A percentile compares a stretch with the other conserved stretches of the same genome.
These are phyloP conservation scores for Tremella yokohamensis DNA, from an alignment of 768 basidiomycete species.

Conservation along the genomic window DNA sequence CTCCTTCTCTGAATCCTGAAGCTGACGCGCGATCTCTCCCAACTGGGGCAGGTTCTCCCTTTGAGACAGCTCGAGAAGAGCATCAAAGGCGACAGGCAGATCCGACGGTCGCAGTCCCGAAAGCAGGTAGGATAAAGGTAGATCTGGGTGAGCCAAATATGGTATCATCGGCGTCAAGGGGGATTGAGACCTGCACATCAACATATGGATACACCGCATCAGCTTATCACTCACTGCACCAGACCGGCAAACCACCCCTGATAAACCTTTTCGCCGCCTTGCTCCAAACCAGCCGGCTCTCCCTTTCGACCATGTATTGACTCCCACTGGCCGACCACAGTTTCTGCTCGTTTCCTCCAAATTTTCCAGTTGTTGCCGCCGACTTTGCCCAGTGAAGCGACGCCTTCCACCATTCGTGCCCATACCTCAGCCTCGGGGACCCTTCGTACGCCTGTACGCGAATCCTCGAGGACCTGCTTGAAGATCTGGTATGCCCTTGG, in stretches of 20 bases:
- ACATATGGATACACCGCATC: not conserved
- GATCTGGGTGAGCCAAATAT: constrained; percentile 21
- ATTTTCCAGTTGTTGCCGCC: constrained; percentile 54
- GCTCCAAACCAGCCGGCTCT: constrained; percentile 15
- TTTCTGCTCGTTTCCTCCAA: constrained; percentile 66
- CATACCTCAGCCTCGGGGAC: constrained; percentile 43
- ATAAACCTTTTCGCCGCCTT: constrained; percentile 45
- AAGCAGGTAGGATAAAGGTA: constrained; percentile 25
- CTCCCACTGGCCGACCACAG: constrained; percentile 52
- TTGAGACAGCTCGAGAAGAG: constrained; percentile 24
- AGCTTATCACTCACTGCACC: constrained; percentile 27
- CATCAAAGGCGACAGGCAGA: constrained; percentile 29
- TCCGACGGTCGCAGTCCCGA: constrained; percentile 26
- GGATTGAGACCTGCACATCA: constrained; percentile 25
- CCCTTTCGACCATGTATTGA: constrained; percentile 7
- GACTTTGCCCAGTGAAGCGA: constrained; percentile 39
- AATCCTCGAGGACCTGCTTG: constrained; percentile 36
- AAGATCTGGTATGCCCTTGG: constrained; percentile 48
- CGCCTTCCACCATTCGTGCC: constrained; percentile 41
- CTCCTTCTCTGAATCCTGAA: constrained; percentile 30
- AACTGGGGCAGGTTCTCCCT: constrained; percentile 18
- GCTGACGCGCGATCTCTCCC: constrained; percentile 18
- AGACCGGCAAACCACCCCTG: constrained; percentile 44
- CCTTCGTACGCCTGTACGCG: constrained; percentile 11
- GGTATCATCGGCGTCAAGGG: constrained; percentile 28